Conservation (phyloP, 2,329 filamentous ascomycete species). For the Colletotrichum abscissum region DNA sequence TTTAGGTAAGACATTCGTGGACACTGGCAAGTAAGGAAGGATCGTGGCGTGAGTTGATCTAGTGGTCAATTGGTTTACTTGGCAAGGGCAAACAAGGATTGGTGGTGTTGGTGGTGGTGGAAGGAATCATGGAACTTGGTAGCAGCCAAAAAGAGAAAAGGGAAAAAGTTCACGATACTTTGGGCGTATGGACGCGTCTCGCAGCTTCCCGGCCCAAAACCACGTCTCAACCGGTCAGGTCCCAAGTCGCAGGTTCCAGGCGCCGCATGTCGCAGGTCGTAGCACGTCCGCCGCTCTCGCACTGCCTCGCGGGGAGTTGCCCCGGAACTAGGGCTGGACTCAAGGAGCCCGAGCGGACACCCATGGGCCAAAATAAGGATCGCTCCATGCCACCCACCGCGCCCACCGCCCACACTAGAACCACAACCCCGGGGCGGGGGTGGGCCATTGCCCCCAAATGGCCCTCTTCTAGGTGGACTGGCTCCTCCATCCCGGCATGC, state of each 20-base stretch:
- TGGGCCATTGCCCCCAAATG: not conserved
- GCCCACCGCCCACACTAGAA: conserved; percentile 2
- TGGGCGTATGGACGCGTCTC: conserved; percentile 23
- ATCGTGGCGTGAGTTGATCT: not conserved
- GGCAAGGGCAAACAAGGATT: not conserved
- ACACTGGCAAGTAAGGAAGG: not conserved
- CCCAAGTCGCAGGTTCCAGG: conserved; percentile 4
- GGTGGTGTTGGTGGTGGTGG: not conserved
- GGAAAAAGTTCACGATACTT: conserved; percentile 23
- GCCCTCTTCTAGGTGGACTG: not conserved
- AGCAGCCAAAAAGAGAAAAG: not conserved
- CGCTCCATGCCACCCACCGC: conserved; percentile 1
- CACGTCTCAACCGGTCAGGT: conserved; percentile 1
- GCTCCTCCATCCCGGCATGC: conserved; percentile 9
- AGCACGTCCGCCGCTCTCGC: conserved; percentile 7
- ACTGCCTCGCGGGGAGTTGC: conserved; percentile 32
- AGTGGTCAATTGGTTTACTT: not conserved
- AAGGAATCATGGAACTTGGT: not conserved
- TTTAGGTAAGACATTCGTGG: not conserved
- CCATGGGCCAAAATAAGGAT: not conserved
- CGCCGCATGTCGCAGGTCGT: not conserved
- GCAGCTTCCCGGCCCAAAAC: conserved; percentile 2
- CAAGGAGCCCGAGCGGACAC: conserved; percentile 7
- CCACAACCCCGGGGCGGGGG: conserved; percentile 25
- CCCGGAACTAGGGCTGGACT: conserved; percentile 17